Evolutionary conservation across 139 green algal genomes (phyloP), one percentile per base, ranked within the genome.

Genomic region (Asterochloris erici): DNA sequence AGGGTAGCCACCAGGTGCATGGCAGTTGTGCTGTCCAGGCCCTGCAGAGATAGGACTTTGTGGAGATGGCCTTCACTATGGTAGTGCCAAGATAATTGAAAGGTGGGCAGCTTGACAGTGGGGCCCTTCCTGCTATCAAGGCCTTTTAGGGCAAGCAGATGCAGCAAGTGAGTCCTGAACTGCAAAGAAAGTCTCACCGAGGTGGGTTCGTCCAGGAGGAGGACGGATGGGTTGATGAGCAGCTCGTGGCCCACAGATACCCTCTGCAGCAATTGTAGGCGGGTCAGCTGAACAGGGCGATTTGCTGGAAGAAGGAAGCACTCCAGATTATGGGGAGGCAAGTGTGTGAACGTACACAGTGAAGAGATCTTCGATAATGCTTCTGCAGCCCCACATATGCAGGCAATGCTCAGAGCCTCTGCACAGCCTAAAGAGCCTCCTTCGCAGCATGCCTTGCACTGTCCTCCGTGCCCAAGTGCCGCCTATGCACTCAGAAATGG

Each of bases 11-110:
- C 78, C 47, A 98, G 87, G 62, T 92, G 88, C 83, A 98, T 92
- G 23, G 94, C 93, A 1, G 96, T 98, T 17, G 96, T 98, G 68
- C 83, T 90, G 90, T 99, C 96, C 75, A 98, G 87, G 12, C 95
- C 87, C 38, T 54, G 38, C 38, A 54, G 38, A 54, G 38, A 54
- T 54, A 54, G 38, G 38, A 54, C 2, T 17, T 11, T 77, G n/a
- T 14, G 21, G 4, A 54, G 14, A 26, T 77, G 71, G 23, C 21
- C 19, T 73, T 24, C 23, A 73, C 66, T 9, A 9, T 2, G 66
- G 19, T 73, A 21, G 9, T 24, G 23, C 66, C 66, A 21, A 73
- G 9, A 2, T 1, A 73, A 4, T 73, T n/a, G n/a, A 28, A 26
- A 54, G 71, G 23, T 77, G 23, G 17, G 71, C 71, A 77, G 71